Base-by-base conservation (phyloP, 2,329 filamentous ascomycete species). In the Trichoderma sp. region DNA sequence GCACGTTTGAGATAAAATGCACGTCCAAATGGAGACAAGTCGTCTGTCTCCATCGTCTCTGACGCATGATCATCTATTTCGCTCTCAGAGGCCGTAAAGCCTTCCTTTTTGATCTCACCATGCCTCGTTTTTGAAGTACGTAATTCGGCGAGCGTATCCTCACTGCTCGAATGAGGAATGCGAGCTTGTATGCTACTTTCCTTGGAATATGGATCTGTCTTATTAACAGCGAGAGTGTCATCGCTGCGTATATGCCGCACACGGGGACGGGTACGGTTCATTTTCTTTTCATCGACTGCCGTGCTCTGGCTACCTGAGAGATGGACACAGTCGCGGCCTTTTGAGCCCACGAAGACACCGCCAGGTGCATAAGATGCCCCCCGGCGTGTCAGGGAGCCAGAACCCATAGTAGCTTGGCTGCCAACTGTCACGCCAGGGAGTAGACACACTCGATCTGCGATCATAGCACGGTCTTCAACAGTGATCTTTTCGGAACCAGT, bases 371-470 rank as follows among this genome's bases (percentile, higher is more conserved):
- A 88, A 13, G 72, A 71, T 24, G 79, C 80, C 32, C 81, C 80
- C 5, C 85, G 78, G 18, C 79, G 77, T 0, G 85, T 84, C 59
- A 87, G 74, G 13, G 85, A 82, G 24, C 86, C 86, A 30, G 84
- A 86, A 1, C 86, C 86, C 75, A 88, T 81, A 18, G 85, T 83
- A 0, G 83, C 79, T 52, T 80, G 76, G 55, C 83, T 77, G 2
- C 83, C 85, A 34, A 88, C 76, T 4, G 78, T 77, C 4, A 85
- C 82, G 21, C 85, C 85, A 3, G 86, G 85, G 10, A 85, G 79
- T 18, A 86, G 77, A 3, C 83, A 80, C 1, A 86, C 85, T 24
- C 86, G 82, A 72, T 88, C 86, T 2, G 85, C 86, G 69, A 88
- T 83, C 86, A 88, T 88, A 24, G 84, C 81, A 1, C 83, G 78